A percentile compares a stretch with the other conserved stretches of the same genome.
These are phyloP conservation scores for Trichoderma citrinoviride DNA, from an alignment of 2,329 filamentous ascomycete species.

Conservation along the genomic window DNA sequence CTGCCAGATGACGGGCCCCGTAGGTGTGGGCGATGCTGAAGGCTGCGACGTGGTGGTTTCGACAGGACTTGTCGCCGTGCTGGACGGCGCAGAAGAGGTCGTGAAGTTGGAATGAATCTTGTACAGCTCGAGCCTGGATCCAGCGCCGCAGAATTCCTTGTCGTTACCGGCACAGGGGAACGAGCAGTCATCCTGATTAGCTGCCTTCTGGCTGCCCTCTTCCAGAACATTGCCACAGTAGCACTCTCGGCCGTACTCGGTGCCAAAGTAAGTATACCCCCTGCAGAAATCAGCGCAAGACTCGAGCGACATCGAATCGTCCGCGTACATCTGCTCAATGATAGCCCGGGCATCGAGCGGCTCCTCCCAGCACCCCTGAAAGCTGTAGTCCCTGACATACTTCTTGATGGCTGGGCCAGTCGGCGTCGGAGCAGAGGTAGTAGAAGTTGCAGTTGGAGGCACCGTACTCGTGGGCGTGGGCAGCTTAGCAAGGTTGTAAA, in stretches of 20 bases:
- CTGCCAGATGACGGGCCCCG: constrained; percentile 30
- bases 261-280: constrained; percentile 34
- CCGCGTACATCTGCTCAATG: constrained; percentile 29
- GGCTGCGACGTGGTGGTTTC: background rate
- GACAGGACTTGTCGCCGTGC: constrained; percentile 12
- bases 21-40: constrained; percentile 27
- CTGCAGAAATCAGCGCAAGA: constrained; percentile 34
- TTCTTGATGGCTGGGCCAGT: constrained; percentile 15
- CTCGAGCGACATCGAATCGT: constrained; percentile 39
- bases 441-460: constrained; percentile 26
- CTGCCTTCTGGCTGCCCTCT: constrained; percentile 29
- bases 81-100: background rate
- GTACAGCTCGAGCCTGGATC: constrained; percentile 28
- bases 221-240: constrained; percentile 39
- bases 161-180: constrained; percentile 35
- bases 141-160: constrained; percentile 38
- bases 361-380: constrained; percentile 41
- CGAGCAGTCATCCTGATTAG: constrained; percentile 35
- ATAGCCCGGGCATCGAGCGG: constrained; percentile 34
- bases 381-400: constrained; percentile 29
- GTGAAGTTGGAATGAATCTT: constrained; percentile 20
- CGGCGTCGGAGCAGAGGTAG: constrained; percentile 30
- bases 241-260: constrained; percentile 40
- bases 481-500: constrained; percentile 29
- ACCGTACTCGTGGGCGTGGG: background rate